Evolutionary conservation across 352 stramenopile species (phyloP).

Genomic region (Pythium rishiriense): DNA sequence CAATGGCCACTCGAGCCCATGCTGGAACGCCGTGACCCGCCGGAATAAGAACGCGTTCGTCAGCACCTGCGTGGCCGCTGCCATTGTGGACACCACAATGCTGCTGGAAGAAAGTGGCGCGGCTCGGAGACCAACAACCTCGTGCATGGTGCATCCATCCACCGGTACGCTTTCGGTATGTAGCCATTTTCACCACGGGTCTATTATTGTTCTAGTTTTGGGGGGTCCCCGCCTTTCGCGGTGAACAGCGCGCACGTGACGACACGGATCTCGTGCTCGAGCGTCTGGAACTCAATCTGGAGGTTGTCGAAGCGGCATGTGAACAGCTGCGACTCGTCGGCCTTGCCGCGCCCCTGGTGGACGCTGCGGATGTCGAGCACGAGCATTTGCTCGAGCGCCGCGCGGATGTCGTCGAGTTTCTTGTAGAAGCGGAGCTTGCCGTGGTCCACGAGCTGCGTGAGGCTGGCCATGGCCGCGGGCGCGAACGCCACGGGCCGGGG

Average conservation of each 20-base stretch:
- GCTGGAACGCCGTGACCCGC: neutral
- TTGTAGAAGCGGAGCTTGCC: conserved; percentile 71
- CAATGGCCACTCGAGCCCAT: neutral
- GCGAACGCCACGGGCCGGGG: conserved; percentile 58
- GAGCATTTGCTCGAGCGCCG: conserved; percentile 79
- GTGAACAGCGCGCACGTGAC: conserved; percentile 46
- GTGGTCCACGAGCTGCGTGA: conserved; percentile 44
- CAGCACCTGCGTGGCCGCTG: neutral
- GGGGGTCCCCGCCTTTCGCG: neutral
- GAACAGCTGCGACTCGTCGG: conserved; percentile 55
- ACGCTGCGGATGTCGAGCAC: conserved; percentile 83
- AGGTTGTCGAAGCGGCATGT: conserved; percentile 76
- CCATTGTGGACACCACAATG: too few relatives aligned
- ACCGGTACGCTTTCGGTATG: too few relatives aligned
- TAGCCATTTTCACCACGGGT: neutral
- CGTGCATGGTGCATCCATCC: too few relatives aligned
- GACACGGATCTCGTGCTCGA: conserved; percentile 67
- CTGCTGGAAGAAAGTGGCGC: neutral
- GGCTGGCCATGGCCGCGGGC: conserved; percentile 32
- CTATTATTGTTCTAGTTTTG: neutral
- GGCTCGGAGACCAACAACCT: neutral
- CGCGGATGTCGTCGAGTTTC: conserved; percentile 43
- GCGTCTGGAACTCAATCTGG: conserved; percentile 73
- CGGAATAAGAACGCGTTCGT: neutral
- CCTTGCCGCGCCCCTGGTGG: conserved; percentile 71